Percentiles rank a stretch among this genome's conserved stretches.
These are phyloP conservation scores for Aciculoconidium aculeatum DNA, from an alignment of 805 yeast species.

Conservation along the genomic window DNA sequence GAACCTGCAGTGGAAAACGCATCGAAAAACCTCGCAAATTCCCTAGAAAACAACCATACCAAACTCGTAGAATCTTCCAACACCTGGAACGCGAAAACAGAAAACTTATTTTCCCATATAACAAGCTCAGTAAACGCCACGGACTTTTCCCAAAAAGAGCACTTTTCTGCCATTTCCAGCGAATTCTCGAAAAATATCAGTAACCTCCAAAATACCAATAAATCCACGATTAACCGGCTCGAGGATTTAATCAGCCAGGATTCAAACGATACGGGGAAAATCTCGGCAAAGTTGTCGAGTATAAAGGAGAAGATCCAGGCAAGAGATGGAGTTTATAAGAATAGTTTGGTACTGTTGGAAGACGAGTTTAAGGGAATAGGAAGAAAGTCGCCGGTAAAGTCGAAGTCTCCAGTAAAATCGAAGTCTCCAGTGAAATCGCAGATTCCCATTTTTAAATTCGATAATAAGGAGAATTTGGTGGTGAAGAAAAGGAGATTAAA, in stretches of 20 bases:
- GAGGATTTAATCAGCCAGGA: constrained; percentile 4
- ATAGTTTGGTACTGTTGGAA: constrained; percentile 3
- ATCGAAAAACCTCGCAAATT: no score
- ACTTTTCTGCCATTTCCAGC: no score
- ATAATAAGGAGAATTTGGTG: constrained; percentile 4
- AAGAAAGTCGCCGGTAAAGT: constrained; percentile 1
- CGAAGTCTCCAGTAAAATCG: constrained; percentile 1
- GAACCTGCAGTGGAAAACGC: no score
- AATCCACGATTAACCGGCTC: constrained; percentile 3
- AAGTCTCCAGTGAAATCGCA: constrained; percentile 2
- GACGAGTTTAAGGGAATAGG: constrained; percentile 1
- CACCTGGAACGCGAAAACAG: no score
- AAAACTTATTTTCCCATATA: no score
- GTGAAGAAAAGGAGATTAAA: constrained; percentile 3
- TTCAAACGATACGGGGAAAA: constrained; percentile 1
- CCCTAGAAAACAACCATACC: no score
- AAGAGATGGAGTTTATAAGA: constrained; percentile 1
- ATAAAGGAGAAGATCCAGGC: constrained; percentile 4
- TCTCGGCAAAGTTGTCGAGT: constrained; percentile 5
- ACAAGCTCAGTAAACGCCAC: no score
- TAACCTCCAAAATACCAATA: no score
- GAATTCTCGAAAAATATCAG: no score
- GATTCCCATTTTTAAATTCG: constrained; percentile 3
- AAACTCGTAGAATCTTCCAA: no score
- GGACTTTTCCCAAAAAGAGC: no score